Base-by-base conservation (phyloP, 306 rosid genomes). In the Comarum palustre region DNA sequence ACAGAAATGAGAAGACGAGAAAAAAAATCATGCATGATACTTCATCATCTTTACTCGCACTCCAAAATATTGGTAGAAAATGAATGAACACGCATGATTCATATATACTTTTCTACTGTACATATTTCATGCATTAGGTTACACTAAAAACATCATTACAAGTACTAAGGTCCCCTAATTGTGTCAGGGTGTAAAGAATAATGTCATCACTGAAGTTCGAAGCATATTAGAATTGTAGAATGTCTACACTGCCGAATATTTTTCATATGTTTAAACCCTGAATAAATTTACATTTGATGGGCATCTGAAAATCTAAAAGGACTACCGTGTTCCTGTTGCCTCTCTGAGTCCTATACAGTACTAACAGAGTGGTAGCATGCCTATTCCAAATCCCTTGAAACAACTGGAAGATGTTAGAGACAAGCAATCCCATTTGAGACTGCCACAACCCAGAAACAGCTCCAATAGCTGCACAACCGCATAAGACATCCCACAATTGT, bases 271-370 rank as follows among this genome's bases (percentile, higher is more conserved):
- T 75, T 75, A 75, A 73, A 71, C 25, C 43, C 81, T 59, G 80
- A 83, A 80, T 73, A 82, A 78, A 84, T 86, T 70, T 88, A 88
- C 87, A 86, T 14, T 86, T 66, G 17, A 68, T 47, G 80, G 65
- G 66, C 50, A 41, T 73, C 54, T 5, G 73, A 71, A 82, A 61
- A 73, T 45, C 85, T 70, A 43, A 67, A 70, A 76, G 57, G 82
- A 70, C 66, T 38, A 72, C 66, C 69, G 45, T 7, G 58, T 75
- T 79, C 75, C 50, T 77, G 77, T 72, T 65, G 73, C 79, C 76
- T 73, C 73, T 73, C 52, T 54, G 63, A 63, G 82, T 83, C 71
- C 72, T 75, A 39, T 79, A 75, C 71, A 32, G 71, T 81, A 68
- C 80, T 62, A 47, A 4, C 43, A 39, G 8, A 22, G 8, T 69